Evolutionary conservation across 1,284 basidiomycete genomes (phyloP).

Genomic region (Puccinia coronata): DNA sequence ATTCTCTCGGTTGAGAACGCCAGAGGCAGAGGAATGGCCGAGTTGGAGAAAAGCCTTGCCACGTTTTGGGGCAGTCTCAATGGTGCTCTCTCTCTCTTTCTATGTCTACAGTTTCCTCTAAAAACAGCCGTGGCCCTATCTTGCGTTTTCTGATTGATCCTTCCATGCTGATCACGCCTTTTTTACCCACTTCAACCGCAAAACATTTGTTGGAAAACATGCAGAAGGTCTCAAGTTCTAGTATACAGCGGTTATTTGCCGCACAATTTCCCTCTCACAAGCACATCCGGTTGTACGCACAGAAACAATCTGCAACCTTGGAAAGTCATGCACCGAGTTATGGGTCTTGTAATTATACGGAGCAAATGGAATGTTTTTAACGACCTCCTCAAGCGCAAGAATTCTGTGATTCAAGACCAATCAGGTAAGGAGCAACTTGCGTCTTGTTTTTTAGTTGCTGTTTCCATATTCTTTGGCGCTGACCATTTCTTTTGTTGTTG

Average conservation of each 20-base stretch:
- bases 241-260: slow-evolving; percentile 14
- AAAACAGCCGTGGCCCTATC: not conserved
- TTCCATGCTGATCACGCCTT: too few species aligned
- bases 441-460: slow-evolving; percentile 44
- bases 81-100: too few species aligned
- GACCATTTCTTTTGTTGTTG: slow-evolving; percentile 22
- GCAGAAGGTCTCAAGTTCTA: slow-evolving; percentile 11
- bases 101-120: too few species aligned
- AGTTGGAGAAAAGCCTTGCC: slow-evolving; percentile 25
- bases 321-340: not conserved
- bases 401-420: slow-evolving; percentile 97
- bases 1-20: slow-evolving; percentile 22
- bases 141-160: too few species aligned
- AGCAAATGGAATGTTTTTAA: slow-evolving; percentile 99
- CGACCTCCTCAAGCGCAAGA: slow-evolving; percentile 96
- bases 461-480: slow-evolving; percentile 43
- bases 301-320: not conserved
- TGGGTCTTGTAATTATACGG: not conserved
- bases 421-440: too few species aligned
- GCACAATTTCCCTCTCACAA: slow-evolving; percentile 19
- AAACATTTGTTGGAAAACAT: slow-evolving; percentile 22
- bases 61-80: slow-evolving; percentile 30
- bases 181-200: not conserved
- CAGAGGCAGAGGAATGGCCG: not conserved
- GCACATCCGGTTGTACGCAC: not conserved